A percentile compares a stretch with the other conserved stretches of the same genome.
Evolutionary conservation across 805 yeast genomes (phyloP).

Genomic region (Candida chilensis): DNA sequence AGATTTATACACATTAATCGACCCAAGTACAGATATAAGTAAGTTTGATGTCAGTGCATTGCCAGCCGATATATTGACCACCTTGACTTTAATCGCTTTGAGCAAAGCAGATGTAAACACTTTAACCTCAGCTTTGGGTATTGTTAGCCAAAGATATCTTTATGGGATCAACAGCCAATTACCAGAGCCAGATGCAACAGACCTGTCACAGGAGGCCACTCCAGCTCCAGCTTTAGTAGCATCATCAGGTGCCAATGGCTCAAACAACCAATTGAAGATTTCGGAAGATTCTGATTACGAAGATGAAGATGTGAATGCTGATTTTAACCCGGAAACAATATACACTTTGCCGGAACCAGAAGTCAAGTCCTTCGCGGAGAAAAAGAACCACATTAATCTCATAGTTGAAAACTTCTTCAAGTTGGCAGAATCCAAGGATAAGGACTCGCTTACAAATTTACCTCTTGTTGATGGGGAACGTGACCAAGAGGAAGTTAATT

Average conservation of each 20-base stretch:
- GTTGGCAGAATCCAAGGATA: constrained; percentile 25
- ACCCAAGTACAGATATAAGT: constrained; percentile 48
- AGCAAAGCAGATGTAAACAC: constrained; percentile 39
- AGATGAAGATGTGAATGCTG: constrained; percentile 13
- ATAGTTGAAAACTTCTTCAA: constrained; percentile 53
- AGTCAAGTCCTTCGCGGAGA: constrained; percentile 40
- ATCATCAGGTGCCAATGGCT: too few relatives aligned
- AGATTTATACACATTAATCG: constrained; percentile 59
- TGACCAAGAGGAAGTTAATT: constrained; percentile 11
- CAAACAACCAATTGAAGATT: constrained; percentile 2
- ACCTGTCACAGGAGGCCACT: constrained; percentile 2
- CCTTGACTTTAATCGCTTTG: constrained; percentile 62
- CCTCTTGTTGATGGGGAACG: not conserved
- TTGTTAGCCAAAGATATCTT: constrained; percentile 57
- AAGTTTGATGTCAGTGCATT: constrained; percentile 64
- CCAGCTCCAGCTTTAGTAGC: constrained; percentile 5
- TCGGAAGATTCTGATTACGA: constrained; percentile 3
- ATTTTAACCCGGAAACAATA: constrained; percentile 27
- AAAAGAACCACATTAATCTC: constrained; percentile 45
- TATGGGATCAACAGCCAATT: constrained; percentile 22
- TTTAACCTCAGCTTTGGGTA: constrained; percentile 59
- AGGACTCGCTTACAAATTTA: constrained; percentile 2
- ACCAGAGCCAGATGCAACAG: constrained; percentile 9
- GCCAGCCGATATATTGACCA: constrained; percentile 52
- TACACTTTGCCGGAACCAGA: constrained; percentile 53